Conservation (phyloP, 1,139 yeast species). For the Protomyces gravidus region DNA sequence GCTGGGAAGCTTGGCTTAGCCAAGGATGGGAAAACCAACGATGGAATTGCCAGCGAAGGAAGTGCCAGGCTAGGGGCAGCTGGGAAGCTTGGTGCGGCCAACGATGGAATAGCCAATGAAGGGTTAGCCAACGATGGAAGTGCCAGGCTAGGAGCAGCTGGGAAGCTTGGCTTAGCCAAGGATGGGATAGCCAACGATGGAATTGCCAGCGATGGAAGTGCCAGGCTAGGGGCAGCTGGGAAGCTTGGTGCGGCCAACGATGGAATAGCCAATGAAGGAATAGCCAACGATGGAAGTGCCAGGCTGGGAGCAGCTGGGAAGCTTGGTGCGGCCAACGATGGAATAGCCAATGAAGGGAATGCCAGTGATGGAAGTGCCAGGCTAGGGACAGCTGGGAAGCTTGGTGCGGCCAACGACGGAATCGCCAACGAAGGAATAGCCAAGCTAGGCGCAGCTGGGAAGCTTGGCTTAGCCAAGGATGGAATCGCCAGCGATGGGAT, state of each 20-base stretch:
- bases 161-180: background rate
- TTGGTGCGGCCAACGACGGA: background rate
- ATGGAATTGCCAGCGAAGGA: background rate
- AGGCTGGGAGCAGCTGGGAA: background rate
- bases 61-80: background rate
- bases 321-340: background rate
- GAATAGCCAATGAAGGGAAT: background rate
- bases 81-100: background rate
- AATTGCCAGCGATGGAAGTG: background rate
- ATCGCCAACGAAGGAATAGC: background rate
- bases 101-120: background rate
- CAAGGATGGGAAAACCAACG: background rate
- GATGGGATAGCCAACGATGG: background rate
- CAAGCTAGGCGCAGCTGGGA: slow-evolving; percentile 5
- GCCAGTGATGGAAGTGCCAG: background rate
- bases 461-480: background rate
- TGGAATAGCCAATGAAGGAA: background rate
- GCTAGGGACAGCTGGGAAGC: background rate
- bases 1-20: background rate
- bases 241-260: background rate
- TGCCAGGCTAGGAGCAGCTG: background rate
- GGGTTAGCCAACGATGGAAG: background rate
- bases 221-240: background rate
- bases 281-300: background rate
- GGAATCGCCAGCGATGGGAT: background rate